Conservation (phyloP, 805 yeast species). For the Teunomyces barrocoloradensis region DNA sequence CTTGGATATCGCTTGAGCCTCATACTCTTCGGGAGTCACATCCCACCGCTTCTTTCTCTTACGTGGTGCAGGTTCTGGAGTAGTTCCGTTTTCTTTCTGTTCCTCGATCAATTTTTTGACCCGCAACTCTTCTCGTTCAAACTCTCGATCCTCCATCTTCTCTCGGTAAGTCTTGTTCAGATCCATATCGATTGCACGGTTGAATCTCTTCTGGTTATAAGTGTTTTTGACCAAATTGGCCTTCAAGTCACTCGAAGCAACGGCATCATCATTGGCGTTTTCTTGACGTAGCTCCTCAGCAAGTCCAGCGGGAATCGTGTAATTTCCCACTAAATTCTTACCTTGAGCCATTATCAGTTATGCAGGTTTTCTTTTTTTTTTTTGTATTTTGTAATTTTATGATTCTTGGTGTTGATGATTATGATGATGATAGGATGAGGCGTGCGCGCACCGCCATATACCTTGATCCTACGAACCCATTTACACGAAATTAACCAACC, state of each 20-base stretch:
- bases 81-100: slow-evolving; percentile 11
- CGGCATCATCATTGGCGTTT: slow-evolving; percentile 15
- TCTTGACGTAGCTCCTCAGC: slow-evolving; percentile 25
- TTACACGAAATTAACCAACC: background rate
- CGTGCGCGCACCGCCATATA: slow-evolving; percentile 2
- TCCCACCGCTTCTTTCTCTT: slow-evolving; percentile 44
- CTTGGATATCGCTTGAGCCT: slow-evolving; percentile 6
- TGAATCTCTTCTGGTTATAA: slow-evolving; percentile 29
- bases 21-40: slow-evolving; percentile 37
- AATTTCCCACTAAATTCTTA: slow-evolving; percentile 24
- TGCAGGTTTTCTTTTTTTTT: slow-evolving; percentile 1
- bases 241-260: slow-evolving; percentile 14
- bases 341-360: background rate
- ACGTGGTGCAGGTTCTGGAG: slow-evolving; percentile 9
- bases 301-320: slow-evolving; percentile 31
- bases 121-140: slow-evolving; percentile 35
- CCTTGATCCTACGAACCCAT: background rate
- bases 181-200: slow-evolving; percentile 22
- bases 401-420: background rate
- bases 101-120: slow-evolving; percentile 22
- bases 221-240: slow-evolving; percentile 19
- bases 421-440: background rate
- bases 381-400: background rate
- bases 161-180: slow-evolving; percentile 37
- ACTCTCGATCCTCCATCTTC: slow-evolving; percentile 38